Base-by-base conservation (phyloP, 2,329 filamentous ascomycete species). In the Scedosporium minutisporum region DNA sequence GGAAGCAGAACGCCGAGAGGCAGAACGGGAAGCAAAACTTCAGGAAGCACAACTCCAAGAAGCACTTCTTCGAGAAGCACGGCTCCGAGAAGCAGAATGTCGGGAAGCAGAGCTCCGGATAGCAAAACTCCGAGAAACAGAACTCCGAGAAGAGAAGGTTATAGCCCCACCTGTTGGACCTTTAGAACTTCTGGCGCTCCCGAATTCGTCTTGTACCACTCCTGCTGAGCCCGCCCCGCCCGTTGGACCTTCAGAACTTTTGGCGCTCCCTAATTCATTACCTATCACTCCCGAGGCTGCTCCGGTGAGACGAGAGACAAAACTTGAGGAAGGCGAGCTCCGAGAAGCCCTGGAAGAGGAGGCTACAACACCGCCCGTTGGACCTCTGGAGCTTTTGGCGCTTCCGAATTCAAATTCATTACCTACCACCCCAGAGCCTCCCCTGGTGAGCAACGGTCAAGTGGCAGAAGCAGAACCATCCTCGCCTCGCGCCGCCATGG, bases 371-470 rank as follows among this genome's bases (percentile, higher is more conserved):
- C n/a, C 51, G 23, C 51, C 51, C 51, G 74, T 76, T 51, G 76
- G 75, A 2, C 77, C 77, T 2, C 65, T 71, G 57, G 74, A 80
- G 64, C 73, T 86, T 5, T 70, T 86, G 9, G 76, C 80, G 10
- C 70, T 87, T 42, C 83, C 84, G n/a, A 85, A 87, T 66, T 85
- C 82, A 1, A 85, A 87, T 66, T 85, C 82, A 1, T 64, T 68
- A 3, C 67, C 67, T n/a, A 77, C 79, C n/a, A 61, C 76, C n/a
- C 65, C 64, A 18, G 38, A 60, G 38, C 23, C 3, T 9, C 5
- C 6, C 6, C 42, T 3, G 21, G 7, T 27, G 23, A 23, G 12
- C 51, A 23, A 55, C 12, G 12, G 12, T 7, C 51, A 23, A 14
- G 12, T 25, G 51, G 23, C 51, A 27, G 51, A 55, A 14, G 42